phyloP scores from a whole-genome alignment of 2,329 filamentous ascomycete species.

The Trichoderma sp. region DNA sequence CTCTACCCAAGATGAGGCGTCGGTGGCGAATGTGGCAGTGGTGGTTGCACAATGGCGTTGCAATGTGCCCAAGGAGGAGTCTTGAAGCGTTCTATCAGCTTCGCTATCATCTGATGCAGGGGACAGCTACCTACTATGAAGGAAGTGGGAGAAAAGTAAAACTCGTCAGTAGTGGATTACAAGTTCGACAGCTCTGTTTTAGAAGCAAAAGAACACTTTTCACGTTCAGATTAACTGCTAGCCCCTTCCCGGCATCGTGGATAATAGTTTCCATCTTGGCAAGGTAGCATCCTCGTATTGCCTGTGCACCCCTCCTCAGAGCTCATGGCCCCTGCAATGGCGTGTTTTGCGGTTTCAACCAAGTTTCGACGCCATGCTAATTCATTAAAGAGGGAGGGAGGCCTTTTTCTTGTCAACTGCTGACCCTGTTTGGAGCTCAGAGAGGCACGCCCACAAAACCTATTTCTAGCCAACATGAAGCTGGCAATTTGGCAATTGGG shows the following conservation, averaged over 20 bases:
- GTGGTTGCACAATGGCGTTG: not conserved
- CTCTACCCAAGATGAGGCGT: not conserved
- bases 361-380: slow-evolving; percentile 11
- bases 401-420: not conserved
- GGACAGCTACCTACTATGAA: not conserved
- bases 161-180: not conserved
- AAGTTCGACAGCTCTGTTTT: not conserved
- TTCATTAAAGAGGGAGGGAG: slow-evolving; percentile 6
- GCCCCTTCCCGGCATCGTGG: not conserved
- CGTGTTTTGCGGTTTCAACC: slow-evolving; percentile 17
- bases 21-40: not conserved
- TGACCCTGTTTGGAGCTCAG: not conserved
- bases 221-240: not conserved
- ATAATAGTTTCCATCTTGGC: not conserved
- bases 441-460: not conserved
- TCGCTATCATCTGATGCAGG: not conserved
- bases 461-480: not conserved
- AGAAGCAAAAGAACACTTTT: not conserved
- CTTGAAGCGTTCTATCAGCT: not conserved
- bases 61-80: not conserved
- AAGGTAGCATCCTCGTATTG: slow-evolving; percentile 10
- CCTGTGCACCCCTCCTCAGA: slow-evolving; percentile 10
- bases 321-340: slow-evolving; percentile 9
- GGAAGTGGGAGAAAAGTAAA: not conserved
- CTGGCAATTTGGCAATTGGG: not conserved